These are phyloP conservation scores for Aspergillus pseudoglaucus DNA, from an alignment of 2,329 filamentous ascomycete species.

Conservation along the genomic window DNA sequence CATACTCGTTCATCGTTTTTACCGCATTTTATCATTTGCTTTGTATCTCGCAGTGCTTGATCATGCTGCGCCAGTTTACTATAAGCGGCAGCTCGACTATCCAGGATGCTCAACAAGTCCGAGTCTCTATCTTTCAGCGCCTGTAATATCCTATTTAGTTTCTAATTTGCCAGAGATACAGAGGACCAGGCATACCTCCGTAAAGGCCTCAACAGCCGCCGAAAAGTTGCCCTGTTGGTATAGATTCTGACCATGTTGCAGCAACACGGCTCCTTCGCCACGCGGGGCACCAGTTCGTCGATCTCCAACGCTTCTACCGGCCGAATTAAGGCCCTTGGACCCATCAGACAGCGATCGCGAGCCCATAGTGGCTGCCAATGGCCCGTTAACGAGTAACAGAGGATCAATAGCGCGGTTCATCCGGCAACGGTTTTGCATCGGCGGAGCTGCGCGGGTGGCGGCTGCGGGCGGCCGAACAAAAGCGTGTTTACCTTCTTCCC, in stretches of 20 bases:
- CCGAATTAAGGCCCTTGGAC: background rate
- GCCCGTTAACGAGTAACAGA: conserved; percentile 8
- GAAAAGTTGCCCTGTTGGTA: conserved; percentile 40
- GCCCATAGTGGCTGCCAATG: background rate
- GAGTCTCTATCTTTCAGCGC: conserved; percentile 29
- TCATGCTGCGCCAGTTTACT: conserved; percentile 47
- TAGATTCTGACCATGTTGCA: conserved; percentile 36
- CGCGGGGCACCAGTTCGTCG: conserved; percentile 6
- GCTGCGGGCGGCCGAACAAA: conserved; percentile 11
- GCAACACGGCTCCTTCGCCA: conserved; percentile 18
- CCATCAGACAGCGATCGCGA: conserved; percentile 1
- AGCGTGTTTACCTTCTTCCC: conserved; percentile 40
- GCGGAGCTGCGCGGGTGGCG: conserved; percentile 15
- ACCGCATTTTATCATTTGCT: conserved; percentile 48
- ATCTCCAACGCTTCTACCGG: background rate
- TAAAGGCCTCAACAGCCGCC: conserved; percentile 38
- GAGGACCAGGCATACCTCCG: conserved; percentile 23
- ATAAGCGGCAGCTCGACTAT: conserved; percentile 51
- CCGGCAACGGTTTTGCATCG: background rate
- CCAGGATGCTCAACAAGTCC: conserved; percentile 36
- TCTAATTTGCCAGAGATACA: background rate
- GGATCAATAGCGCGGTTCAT: conserved; percentile 3
- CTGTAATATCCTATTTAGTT: conserved; percentile 17
- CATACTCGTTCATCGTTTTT: conserved; percentile 47
- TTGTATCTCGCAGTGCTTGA: conserved; percentile 51